Evolutionary conservation across 495 filamentous ascomycete genomes (phyloP).

Genomic region (Sordaria brevicollis): DNA sequence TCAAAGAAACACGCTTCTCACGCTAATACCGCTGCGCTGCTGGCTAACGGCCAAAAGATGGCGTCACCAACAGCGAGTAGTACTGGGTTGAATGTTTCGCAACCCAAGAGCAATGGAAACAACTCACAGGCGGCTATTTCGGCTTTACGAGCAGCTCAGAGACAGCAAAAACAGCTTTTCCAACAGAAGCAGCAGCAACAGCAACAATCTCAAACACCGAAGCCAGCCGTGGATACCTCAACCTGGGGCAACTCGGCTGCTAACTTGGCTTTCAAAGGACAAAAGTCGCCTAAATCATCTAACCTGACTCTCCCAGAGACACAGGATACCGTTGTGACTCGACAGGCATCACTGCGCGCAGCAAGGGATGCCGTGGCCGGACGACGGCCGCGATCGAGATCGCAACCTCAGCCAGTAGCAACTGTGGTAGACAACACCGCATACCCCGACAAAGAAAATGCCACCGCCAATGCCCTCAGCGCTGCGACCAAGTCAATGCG

Average conservation of each 20-base stretch:
- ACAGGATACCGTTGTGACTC: conserved; percentile 10
- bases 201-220: conserved; percentile 9
- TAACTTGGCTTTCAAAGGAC: conserved; percentile 39
- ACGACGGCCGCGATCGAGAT: conserved; percentile 52
- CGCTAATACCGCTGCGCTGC: conserved; percentile 45
- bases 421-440: conserved; percentile 18
- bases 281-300: conserved; percentile 4
- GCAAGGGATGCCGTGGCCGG: conserved; percentile 64
- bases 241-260: conserved; percentile 49
- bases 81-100: conserved; percentile 11
- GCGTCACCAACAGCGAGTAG: conserved; percentile 38
- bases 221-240: conserved; percentile 9
- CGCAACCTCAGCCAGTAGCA: conserved; percentile 37
- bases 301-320: not conserved
- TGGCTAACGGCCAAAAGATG: conserved; percentile 58
- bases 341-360: conserved; percentile 54
- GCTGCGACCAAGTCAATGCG: conserved; percentile 53
- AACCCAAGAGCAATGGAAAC: conserved; percentile 45
- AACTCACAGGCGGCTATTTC: conserved; percentile 64
- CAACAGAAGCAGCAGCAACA: conserved; percentile 25
- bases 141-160: conserved; percentile 53
- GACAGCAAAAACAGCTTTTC: conserved; percentile 32
- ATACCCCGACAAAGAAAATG: conserved; percentile 50
- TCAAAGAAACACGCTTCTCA: conserved; percentile 49
- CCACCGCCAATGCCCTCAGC: conserved; percentile 53